Base-by-base conservation (phyloP, 2,329 filamentous ascomycete genomes). In the Pezicula neosporulosa region DNA sequence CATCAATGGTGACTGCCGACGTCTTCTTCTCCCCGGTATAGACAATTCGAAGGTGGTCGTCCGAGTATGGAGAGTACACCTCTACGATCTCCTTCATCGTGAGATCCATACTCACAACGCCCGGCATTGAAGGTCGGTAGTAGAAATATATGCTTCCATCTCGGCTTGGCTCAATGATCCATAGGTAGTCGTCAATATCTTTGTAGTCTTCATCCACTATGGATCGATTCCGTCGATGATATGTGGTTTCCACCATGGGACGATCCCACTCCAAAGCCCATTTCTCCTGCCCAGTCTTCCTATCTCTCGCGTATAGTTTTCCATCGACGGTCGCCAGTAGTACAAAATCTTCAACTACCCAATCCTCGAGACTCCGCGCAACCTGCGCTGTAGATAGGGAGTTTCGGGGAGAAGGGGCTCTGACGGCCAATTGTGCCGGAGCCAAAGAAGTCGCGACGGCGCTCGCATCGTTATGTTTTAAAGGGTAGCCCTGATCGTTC, bases 291-390 rank as follows among this genome's bases (percentile, higher is more conserved):
- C 94, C 94, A 48, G 88, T 94, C 68, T 86, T 88, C 65, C 94
- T 84, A 75, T 97, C 90, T 71, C 85, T 85, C 69, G 93, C 92
- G 75, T 96, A 89, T 66, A 97, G 83, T 70, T 90, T 89, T 80
- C 94, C 94, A 80, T 97, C 92, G 83, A 97, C 89, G 82, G 94
- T 97, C 89, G 94, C 93, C 88, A 99, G 80, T 79, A 99, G 90
- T 77, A 97, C 89, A 83, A 97, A 96, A 80, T 97, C 92, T 89
- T 97, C 93, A 76, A 97, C 92, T 88, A 97, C 90, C 93, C 93
- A 97, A 77, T 97, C 93, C 83, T 92, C 87, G 82, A 97, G 80
- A 80, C 87, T 95, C 85, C 93, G 92, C 92, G 91, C 93, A 87
- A 81, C 51, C 70, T 89, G 87, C 86, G 86, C 88, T 88, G 89